Evolutionary conservation across 345 rosid genomes (phyloP).

Genomic region (Salix dunnii): DNA sequence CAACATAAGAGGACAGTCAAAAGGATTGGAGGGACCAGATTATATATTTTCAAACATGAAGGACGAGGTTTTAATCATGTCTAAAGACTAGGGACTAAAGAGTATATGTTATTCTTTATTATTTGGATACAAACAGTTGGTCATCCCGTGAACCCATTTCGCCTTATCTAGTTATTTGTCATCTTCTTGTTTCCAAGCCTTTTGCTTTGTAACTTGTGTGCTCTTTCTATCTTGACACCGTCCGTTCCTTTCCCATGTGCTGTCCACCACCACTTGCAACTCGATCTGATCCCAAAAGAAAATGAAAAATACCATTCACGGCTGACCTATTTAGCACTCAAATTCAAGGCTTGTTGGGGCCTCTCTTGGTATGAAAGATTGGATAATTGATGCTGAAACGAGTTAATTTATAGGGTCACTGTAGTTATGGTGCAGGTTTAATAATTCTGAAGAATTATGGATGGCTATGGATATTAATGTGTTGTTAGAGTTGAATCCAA

Average conservation of each 20-base stretch:
- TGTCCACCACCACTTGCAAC: not conserved
- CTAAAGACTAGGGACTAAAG: not conserved
- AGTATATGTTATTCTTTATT: not conserved
- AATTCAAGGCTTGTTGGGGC: no score
- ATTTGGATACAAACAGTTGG: not conserved
- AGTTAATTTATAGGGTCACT: no score
- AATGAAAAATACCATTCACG: not conserved
- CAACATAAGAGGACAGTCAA: not conserved
- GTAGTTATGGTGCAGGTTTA: no score
- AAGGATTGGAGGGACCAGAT: not conserved
- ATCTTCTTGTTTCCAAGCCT: slow-evolving; percentile 15
- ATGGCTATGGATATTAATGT: no score
- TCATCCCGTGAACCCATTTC: slow-evolving; percentile 38
- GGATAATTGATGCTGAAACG: no score
- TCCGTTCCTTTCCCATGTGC: not conserved
- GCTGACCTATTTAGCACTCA: no score
- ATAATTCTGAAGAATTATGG: no score
- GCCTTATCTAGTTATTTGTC: slow-evolving; percentile 15
- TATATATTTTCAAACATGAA: not conserved
- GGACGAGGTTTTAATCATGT: not conserved
- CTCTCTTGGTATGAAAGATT: no score
- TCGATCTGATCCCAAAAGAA: no score
- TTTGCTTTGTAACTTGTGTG: slow-evolving; percentile 5
- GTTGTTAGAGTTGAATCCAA: not conserved
- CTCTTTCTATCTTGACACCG: not conserved